These are phyloP conservation scores for Nepenthes gracilis DNA, from an alignment of 148 eudicot genomes.

Conservation along the genomic window DNA sequence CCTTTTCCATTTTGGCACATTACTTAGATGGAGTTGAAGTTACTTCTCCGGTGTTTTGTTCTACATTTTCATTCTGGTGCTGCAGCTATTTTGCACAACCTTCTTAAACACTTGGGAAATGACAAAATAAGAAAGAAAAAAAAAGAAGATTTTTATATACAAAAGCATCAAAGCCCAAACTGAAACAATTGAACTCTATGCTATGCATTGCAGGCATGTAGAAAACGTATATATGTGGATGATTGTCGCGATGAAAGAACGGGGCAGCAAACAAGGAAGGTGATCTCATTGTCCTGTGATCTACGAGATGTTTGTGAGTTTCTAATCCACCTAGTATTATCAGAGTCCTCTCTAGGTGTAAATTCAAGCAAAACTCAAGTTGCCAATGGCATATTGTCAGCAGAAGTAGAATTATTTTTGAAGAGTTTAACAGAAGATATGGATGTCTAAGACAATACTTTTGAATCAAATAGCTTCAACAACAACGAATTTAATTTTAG, in stretches of 20 bases:
- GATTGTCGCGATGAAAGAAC: constrained; percentile 24
- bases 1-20: too few relatives aligned
- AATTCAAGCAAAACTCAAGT: constrained; percentile 5
- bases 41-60: too few relatives aligned
- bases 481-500: too few relatives aligned
- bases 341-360: constrained; percentile 20
- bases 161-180: background rate
- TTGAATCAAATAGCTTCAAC: background rate
- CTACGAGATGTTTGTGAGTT: constrained; percentile 36
- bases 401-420: constrained; percentile 60
- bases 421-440: constrained; percentile 30
- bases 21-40: too few relatives aligned
- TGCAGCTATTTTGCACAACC: too few relatives aligned
- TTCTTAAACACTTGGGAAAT: too few relatives aligned
- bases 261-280: constrained; percentile 25
- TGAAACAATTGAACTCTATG: background rate
- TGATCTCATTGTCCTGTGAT: constrained; percentile 20
- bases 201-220: constrained; percentile 47
- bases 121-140: too few relatives aligned
- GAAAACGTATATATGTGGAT: constrained; percentile 25
- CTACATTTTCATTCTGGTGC: too few relatives aligned
- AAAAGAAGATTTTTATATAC: too few relatives aligned
- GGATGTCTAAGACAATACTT: constrained; percentile 2
- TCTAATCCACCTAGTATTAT: constrained; percentile 39
- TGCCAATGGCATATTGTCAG: constrained; percentile 23